Conservation (phyloP, 225 moss, liverwort and hornwort genomes). For the Polytrichum formosum region DNA sequence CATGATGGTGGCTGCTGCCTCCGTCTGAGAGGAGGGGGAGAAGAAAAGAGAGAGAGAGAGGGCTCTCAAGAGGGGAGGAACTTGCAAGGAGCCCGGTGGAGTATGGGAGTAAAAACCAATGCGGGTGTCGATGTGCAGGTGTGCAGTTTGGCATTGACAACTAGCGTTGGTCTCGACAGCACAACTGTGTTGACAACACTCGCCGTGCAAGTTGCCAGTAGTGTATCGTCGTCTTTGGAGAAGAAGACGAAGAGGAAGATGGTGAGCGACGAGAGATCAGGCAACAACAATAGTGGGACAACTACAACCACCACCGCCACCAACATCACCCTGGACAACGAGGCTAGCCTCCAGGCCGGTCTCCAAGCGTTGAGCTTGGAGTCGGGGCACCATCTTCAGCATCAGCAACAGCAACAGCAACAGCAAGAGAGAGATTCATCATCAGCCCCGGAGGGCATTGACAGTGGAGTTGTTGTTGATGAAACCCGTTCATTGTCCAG, state of each 20-base stretch:
- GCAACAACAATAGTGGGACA: slow-evolving; percentile 9
- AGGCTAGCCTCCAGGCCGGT: slow-evolving; percentile 24
- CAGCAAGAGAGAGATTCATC: slow-evolving; percentile 34
- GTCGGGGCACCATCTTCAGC: slow-evolving; percentile 22
- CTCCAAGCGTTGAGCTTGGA: slow-evolving; percentile 43
- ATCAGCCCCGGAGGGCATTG: slow-evolving; percentile 65
- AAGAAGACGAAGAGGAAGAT: slow-evolving; percentile 8
- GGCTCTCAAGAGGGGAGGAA: not conserved
- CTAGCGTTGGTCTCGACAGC: slow-evolving; percentile 10
- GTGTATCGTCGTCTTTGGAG: slow-evolving; percentile 6
- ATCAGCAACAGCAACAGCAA: not conserved
- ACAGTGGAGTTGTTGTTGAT: slow-evolving; percentile 20
- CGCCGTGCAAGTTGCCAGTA: slow-evolving; percentile 11
- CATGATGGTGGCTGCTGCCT: not conserved
- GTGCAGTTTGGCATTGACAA: slow-evolving; percentile 15
- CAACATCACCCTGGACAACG: slow-evolving; percentile 10
- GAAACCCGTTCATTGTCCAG: slow-evolving; percentile 18
- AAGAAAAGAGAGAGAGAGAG: not conserved
- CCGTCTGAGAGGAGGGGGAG: not conserved
- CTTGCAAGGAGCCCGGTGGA: slow-evolving; percentile 1
- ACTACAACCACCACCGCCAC: slow-evolving; percentile 8
- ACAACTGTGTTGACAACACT: slow-evolving; percentile 13
- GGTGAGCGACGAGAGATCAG: slow-evolving; percentile 20
- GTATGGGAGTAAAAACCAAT: slow-evolving; percentile 38
- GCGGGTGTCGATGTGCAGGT: slow-evolving; percentile 27